These are phyloP conservation scores for Umbelopsis ramanniana DNA, from an alignment of 192 early-diverging fungal genomes.

Conservation along the genomic window DNA sequence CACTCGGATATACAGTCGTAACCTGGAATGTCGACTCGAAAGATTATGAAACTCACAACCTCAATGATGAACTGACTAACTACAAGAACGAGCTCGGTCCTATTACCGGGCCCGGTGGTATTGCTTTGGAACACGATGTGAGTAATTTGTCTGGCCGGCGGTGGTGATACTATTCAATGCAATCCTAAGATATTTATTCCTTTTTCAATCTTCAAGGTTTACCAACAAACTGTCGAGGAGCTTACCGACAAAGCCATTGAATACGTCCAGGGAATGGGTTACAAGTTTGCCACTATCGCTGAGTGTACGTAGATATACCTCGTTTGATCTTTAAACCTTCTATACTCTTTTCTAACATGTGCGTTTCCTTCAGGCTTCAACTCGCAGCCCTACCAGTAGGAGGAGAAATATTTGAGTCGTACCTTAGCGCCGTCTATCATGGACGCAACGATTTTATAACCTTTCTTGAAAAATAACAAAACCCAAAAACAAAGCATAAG, in stretches of 20 bases:
- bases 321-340: no score
- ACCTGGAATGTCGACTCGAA: constrained; percentile 51
- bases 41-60: constrained; percentile 37
- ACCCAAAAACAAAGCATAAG: neutral
- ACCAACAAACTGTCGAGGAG: constrained; percentile 42
- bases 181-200: no score
- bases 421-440: no score
- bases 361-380: neutral
- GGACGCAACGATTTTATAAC: no score
- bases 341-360: neutral
- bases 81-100: constrained; percentile 20
- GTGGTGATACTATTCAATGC: neutral
- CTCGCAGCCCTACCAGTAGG: neutral
- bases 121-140: constrained; percentile 46
- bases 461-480: neutral
- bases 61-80: constrained; percentile 20
- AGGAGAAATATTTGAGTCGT: neutral
- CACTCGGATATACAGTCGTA: constrained; percentile 40
- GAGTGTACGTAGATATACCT: constrained; percentile 29
- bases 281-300: constrained; percentile 54
- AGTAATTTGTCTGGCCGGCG: constrained; percentile 26
- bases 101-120: constrained; percentile 35
- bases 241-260: constrained; percentile 45
- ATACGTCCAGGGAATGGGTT: constrained; percentile 34
- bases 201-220: constrained; percentile 8